A percentile compares a stretch with the other conserved stretches of the same genome.
Evolutionary conservation across 129 eudicot genomes (phyloP).

Genomic region (Flaveria sonorensis): DNA sequence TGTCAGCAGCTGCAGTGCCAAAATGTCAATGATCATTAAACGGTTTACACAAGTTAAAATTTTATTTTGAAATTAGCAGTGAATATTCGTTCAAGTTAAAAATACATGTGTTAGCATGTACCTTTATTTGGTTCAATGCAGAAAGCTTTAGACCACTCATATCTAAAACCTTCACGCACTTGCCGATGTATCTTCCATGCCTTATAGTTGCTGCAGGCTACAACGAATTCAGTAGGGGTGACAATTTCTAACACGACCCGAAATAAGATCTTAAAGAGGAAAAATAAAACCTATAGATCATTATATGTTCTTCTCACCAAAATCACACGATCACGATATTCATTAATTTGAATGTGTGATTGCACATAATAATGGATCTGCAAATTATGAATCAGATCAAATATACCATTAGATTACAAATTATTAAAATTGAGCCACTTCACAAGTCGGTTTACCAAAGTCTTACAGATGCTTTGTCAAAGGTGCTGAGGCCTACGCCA

Average conservation of each 20-base stretch:
- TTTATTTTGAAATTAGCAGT: background rate
- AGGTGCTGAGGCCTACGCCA: constrained; percentile 69
- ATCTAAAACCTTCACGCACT: constrained; percentile 68
- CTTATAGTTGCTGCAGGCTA: constrained; percentile 67
- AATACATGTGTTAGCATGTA: constrained; percentile 8
- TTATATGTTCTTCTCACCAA: constrained; percentile 47
- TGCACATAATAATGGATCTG: constrained; percentile 73
- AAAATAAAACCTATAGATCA: background rate
- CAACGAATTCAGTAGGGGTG: constrained; percentile 13
- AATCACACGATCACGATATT: constrained; percentile 68
- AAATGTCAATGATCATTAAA: constrained; percentile 2
- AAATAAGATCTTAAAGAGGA: background rate
- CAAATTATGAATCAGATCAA: background rate
- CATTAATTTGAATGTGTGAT: constrained; percentile 75
- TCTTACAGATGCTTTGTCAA: constrained; percentile 76
- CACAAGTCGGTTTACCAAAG: background rate
- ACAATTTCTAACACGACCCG: background rate
- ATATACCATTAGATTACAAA: constrained; percentile 6
- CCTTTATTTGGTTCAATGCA: constrained; percentile 67
- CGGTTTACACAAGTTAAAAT: background rate
- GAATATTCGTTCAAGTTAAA: background rate
- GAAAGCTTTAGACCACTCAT: constrained; percentile 76
- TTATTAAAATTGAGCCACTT: background rate
- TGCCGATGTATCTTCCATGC: constrained; percentile 55
- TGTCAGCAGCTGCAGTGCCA: constrained; percentile 53